Evolutionary conservation across 1,284 basidiomycete genomes (phyloP).

Genomic region (Marasmius oreades): DNA sequence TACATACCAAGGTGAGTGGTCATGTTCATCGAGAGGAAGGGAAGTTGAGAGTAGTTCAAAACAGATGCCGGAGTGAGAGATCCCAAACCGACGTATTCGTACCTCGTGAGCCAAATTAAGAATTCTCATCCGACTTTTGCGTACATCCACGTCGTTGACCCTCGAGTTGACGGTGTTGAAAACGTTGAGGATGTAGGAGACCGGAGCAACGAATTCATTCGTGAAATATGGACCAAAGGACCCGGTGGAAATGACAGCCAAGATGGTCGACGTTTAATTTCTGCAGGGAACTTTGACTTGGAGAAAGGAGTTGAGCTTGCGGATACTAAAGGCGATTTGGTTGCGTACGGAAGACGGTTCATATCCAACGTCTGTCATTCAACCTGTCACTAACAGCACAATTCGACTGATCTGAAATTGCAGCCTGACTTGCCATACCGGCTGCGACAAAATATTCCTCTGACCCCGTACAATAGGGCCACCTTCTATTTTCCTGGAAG

Average conservation of each 20-base stretch:
- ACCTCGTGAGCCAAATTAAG: slow-evolving; percentile 29
- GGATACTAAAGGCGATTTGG: slow-evolving; percentile 31
- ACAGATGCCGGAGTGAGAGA: slow-evolving; percentile 42
- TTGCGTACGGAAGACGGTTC: slow-evolving; percentile 41
- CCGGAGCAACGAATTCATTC: slow-evolving; percentile 33
- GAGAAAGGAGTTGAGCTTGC: slow-evolving; percentile 30
- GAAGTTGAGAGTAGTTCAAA: background rate
- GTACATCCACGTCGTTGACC: slow-evolving; percentile 41
- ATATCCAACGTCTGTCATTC: slow-evolving; percentile 8
- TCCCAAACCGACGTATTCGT: slow-evolving; percentile 38
- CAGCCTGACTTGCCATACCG: slow-evolving; percentile 47
- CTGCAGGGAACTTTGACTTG: slow-evolving; percentile 41
- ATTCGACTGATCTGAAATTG: background rate
- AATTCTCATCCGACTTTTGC: slow-evolving; percentile 43
- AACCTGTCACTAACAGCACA: background rate
- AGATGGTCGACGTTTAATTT: slow-evolving; percentile 35
- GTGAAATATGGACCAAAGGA: slow-evolving; percentile 28
- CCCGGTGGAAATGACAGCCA: slow-evolving; percentile 14
- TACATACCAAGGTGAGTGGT: slow-evolving; percentile 28
- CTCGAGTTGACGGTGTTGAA: slow-evolving; percentile 26
- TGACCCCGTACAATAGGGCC: slow-evolving; percentile 17
- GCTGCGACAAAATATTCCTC: slow-evolving; percentile 22
- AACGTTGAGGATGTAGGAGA: slow-evolving; percentile 10
- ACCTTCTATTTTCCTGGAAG: slow-evolving; percentile 23
- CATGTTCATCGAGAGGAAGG: background rate